Evolutionary conservation across 2,329 filamentous ascomycete species (phyloP).

Genomic region (Botryosphaeria dothidea): DNA sequence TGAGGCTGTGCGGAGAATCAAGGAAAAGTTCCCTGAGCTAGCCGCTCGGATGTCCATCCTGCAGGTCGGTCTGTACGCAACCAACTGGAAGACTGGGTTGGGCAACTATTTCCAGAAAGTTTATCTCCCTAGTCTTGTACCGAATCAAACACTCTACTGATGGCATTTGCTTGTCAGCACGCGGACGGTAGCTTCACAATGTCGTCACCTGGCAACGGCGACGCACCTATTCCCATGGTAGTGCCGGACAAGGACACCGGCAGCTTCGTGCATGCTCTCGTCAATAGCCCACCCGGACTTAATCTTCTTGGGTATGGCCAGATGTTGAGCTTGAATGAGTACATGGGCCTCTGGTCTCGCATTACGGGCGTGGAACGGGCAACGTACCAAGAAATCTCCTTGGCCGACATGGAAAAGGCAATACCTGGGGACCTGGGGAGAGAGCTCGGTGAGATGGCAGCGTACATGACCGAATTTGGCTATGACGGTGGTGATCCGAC

Average conservation of each 20-base stretch:
- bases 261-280: background rate
- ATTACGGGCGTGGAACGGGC: constrained; percentile 23
- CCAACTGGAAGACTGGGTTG: constrained; percentile 26
- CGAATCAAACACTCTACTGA: too few species aligned
- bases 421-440: constrained; percentile 27
- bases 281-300: constrained; percentile 23
- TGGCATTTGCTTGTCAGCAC: too few species aligned
- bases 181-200: too few species aligned
- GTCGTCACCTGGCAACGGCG: too few species aligned
- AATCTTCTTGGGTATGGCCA: constrained; percentile 30
- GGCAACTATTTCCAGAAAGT: background rate
- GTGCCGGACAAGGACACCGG: too few species aligned
- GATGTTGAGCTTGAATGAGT: constrained; percentile 28
- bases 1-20: constrained; percentile 21
- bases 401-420: constrained; percentile 29
- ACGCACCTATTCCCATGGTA: too few species aligned
- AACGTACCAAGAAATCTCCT: too few species aligned
- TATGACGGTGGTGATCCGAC: constrained; percentile 37
- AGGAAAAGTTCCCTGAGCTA: constrained; percentile 24
- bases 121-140: too few species aligned
- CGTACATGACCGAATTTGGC: constrained; percentile 38
- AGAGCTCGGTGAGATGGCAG: constrained; percentile 36
- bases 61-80: constrained; percentile 28
- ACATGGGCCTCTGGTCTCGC: constrained; percentile 27
- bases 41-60: constrained; percentile 27